Conservation (phyloP, 331 rosid species). For the Malus hybrid region DNA sequence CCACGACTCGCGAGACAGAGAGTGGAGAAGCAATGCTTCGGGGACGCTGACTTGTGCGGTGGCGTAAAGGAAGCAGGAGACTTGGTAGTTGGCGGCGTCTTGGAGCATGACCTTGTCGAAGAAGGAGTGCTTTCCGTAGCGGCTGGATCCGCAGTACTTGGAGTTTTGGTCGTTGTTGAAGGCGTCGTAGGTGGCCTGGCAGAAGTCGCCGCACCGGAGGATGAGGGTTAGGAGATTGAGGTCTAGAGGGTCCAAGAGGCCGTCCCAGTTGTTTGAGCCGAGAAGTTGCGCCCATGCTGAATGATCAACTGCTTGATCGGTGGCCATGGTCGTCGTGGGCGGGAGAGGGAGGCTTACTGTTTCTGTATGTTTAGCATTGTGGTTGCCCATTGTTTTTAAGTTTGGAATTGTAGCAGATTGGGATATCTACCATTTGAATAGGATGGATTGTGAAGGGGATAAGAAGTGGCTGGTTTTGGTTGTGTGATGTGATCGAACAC, state of each 20-base stretch:
- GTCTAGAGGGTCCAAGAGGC: slow-evolving; percentile 41
- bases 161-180: slow-evolving; percentile 69
- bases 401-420: no score
- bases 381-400: no score
- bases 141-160: slow-evolving; percentile 51
- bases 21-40: slow-evolving; percentile 43
- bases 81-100: slow-evolving; percentile 24
- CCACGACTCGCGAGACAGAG: slow-evolving; percentile 51
- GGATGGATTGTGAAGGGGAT: no score
- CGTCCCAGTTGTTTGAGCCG: slow-evolving; percentile 45
- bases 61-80: slow-evolving; percentile 51
- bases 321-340: background rate
- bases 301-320: background rate
- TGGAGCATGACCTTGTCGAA: slow-evolving; percentile 43
- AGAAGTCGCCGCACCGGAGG: slow-evolving; percentile 59
- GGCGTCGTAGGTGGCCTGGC: slow-evolving; percentile 72
- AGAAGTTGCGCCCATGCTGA: slow-evolving; percentile 39
- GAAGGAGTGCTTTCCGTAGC: slow-evolving; percentile 49
- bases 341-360: background rate
- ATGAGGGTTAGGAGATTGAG: slow-evolving; percentile 43
- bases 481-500: no score
- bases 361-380: no score
- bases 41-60: slow-evolving; percentile 46
- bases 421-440: background rate
- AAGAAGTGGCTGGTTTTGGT: no score